Conservation (phyloP, 1,139 yeast species). For the Saccharomyces pastorianus region DNA sequence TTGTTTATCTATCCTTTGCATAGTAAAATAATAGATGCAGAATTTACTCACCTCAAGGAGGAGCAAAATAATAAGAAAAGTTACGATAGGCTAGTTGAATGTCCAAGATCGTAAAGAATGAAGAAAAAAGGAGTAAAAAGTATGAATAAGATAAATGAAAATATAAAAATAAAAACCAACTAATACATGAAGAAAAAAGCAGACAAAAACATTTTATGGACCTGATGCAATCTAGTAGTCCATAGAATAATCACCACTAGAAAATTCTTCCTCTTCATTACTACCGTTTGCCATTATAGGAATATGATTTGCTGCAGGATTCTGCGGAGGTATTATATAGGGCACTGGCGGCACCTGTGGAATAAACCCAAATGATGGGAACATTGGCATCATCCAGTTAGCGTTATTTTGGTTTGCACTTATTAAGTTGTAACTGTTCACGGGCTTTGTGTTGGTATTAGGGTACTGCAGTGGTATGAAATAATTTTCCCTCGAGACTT, state of each 20-base stretch:
- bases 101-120: background rate
- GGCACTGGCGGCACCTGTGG: constrained; percentile 2
- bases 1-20: too few relatives aligned
- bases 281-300: background rate
- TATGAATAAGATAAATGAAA: background rate
- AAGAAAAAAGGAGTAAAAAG: background rate
- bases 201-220: background rate
- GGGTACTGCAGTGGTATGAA: background rate
- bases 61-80: background rate
- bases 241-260: background rate
- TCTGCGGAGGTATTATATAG: constrained; percentile 1
- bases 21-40: background rate
- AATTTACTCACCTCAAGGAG: background rate
- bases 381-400: background rate
- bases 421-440: background rate
- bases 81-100: background rate
- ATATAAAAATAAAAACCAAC: background rate
- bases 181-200: background rate
- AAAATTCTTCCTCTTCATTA: background rate
- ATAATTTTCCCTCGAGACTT: background rate
- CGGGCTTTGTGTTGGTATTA: background rate
- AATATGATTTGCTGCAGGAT: background rate
- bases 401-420: background rate
- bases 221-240: background rate
- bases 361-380: background rate